Base-by-base conservation (phyloP, 139 green algal genomes). In the Picochlorum sp. region DNA sequence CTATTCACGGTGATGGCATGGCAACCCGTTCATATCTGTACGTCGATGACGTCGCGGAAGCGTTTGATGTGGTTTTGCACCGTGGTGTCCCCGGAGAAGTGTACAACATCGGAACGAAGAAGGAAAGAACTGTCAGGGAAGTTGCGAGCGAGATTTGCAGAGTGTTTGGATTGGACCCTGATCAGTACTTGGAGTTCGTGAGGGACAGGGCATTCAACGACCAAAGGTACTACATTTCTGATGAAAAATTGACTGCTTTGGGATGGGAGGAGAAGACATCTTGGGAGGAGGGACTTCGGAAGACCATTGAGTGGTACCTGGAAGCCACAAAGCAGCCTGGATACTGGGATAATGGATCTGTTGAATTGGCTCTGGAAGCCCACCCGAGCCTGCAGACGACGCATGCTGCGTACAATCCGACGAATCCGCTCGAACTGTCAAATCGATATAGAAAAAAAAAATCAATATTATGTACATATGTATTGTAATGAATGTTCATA, bases 61-160 rank as follows among this genome's bases (percentile, higher is more conserved):
- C 91, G 2, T 97, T 95, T 73, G 88, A 95, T 52, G 61, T 70
- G 16, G 80, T 98, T 49, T 74, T 98, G 70, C 88, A 92, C 76
- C 80, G 85, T 65, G 79, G 72, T 26, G 16, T 20, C 15, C 24
- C 72, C 30, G 90, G 92, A 1, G 80, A 93, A 72, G 75, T 88
- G 3, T 99, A 99, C 85, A 98, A 98, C 85, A 96, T 99, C 50
- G 93, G 94, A 45, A 97, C 88, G 0, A 79, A 96, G 50, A 83
- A 83, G 62, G 89, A 98, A 83, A 81, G 92, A 20, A 90, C 79
- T 13, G 91, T 98, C 41, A 57, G 86, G 49, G 84, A 96, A 38
- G 94, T 98, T 30, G 86, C 83, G 0, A 24, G 49, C 0, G 80
- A 89, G 66, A 85, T 92, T 23, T 65, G 45, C 23, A 68, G 68